Evolutionary conservation across 1,139 yeast species (phyloP), one percentile per base, ranked within the genome.

Genomic region (Debaryomyces udenii): DNA sequence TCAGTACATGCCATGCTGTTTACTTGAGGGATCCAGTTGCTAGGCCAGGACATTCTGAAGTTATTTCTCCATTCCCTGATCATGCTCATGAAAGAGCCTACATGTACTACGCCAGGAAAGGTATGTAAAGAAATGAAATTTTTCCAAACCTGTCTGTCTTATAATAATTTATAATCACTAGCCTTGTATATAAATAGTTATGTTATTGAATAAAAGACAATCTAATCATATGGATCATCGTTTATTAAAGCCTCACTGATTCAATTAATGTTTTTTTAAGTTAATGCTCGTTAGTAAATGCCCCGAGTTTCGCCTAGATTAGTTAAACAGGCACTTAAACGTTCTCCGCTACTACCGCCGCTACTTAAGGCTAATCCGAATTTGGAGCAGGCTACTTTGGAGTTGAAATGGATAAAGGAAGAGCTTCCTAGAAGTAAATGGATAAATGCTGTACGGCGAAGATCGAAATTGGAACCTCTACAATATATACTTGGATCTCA

Each of bases 21-120:
- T 93, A 93, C 66, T 71, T 93, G 64, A 84, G 97, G 67, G 96
- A 93, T 62, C 99, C 99, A 11, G 91, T 93, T 42, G 96, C 98
- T 9, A 81, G 98, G 64, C 97, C 98, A 9, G 98, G 96, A 38
- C 91, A 87, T 58, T 87, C 97, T 23, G 99, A 93, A 70, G 96
- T 93, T 43, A 88, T 93, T 46, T 76, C 96, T 38, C 99, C 99
- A 40, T 88, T 86, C 68, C 84, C 86, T 35, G 75, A 82, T 49
- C 85, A 83, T 49, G 82, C 84, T 52, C 98, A 93, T 59, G 95
- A 91, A 68, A 82, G 96, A 64, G 96, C 98, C 31, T 91, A 87
- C 74, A 87, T 90, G 95, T 90, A 85, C 78, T 93, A 93, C 66
- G 82, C 82, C 45, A 83, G 94, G 72, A 84, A 81, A 59, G 87